These are phyloP conservation scores for Ogataea pini DNA, from an alignment of 805 yeast species.

Conservation along the genomic window DNA sequence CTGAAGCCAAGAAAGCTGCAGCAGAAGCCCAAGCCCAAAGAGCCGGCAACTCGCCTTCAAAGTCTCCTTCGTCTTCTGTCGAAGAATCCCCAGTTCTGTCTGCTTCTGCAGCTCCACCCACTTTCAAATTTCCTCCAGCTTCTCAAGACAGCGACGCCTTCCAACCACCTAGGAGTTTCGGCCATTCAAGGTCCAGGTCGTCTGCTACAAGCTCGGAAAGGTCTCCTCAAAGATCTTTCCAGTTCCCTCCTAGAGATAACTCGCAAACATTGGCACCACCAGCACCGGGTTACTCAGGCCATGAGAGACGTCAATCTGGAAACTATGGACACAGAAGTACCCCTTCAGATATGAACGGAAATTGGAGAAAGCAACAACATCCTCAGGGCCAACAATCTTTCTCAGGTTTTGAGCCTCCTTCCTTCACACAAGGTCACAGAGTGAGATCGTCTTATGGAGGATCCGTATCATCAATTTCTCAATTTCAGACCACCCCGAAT, in stretches of 20 bases:
- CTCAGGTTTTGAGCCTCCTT: conserved; percentile 28
- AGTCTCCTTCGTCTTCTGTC: conserved; percentile 20
- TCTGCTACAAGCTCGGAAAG: conserved; percentile 27
- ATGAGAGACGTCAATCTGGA: conserved; percentile 45
- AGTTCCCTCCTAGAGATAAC: conserved; percentile 59
- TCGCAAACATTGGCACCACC: conserved; percentile 47
- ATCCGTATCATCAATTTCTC: conserved; percentile 54
- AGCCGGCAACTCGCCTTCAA: conserved; percentile 37
- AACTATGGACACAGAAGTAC: conserved; percentile 42
- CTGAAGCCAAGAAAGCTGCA: conserved; percentile 96
- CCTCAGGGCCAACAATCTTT: conserved; percentile 28
- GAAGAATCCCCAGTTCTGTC: conserved; percentile 12
- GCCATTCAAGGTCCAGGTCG: conserved; percentile 36
- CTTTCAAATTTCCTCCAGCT: conserved; percentile 58
- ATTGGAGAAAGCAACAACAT: conserved; percentile 66
- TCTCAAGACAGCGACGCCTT: conserved; percentile 15
- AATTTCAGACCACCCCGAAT: conserved; percentile 37
- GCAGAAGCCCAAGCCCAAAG: conserved; percentile 84
- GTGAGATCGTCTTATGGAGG: conserved; percentile 71
- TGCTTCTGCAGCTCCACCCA: conserved; percentile 31
- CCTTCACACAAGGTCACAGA: conserved; percentile 78
- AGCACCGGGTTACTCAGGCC: conserved; percentile 49
- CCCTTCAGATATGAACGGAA: conserved; percentile 49
- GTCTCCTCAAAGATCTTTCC: conserved; percentile 54
- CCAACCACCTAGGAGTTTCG: conserved; percentile 11